Conservation (phyloP, 73 alveolate genomes). For the Paramecium primaurelia region DNA sequence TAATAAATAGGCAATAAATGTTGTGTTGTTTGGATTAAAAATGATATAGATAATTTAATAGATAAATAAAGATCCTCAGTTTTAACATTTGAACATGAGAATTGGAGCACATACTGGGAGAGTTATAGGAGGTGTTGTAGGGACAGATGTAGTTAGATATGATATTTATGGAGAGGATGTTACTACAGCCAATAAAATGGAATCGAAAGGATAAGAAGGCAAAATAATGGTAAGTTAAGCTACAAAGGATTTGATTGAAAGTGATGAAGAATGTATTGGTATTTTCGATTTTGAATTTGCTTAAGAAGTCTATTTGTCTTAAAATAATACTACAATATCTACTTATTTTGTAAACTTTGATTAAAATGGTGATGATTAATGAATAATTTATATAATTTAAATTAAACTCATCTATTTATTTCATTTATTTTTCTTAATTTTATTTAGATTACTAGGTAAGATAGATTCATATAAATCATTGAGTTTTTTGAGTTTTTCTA, state of each 20-base stretch:
- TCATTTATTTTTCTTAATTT: background rate
- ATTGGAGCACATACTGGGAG: conserved; percentile 89
- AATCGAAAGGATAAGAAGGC: conserved; percentile 88
- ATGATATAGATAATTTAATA: conserved; percentile 90
- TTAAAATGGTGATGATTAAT: background rate
- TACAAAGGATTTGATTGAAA: conserved; percentile 72
- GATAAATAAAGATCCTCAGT: conserved; percentile 77
- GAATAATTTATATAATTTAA: background rate
- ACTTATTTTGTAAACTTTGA: conserved; percentile 42
- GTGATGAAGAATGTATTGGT: conserved; percentile 60
- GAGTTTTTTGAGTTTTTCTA: background rate
- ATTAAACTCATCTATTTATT: background rate
- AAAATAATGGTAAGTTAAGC: conserved; percentile 88
- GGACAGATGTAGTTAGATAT: conserved; percentile 94
- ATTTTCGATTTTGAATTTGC: conserved; percentile 54
- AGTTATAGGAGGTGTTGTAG: conserved; percentile 85
- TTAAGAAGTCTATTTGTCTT: conserved; percentile 29
- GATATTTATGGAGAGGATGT: conserved; percentile 98
- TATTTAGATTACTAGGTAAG: background rate
- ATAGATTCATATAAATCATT: conserved; percentile 5
- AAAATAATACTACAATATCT: conserved; percentile 1
- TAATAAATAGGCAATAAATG: background rate
- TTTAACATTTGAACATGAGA: conserved; percentile 80
- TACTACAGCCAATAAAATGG: conserved; percentile 96
- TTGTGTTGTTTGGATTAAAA: conserved; percentile 71